These are phyloP conservation scores for Domatiomyces catenatus DNA, from an alignment of 2,329 filamentous ascomycete genomes.

Conservation along the genomic window DNA sequence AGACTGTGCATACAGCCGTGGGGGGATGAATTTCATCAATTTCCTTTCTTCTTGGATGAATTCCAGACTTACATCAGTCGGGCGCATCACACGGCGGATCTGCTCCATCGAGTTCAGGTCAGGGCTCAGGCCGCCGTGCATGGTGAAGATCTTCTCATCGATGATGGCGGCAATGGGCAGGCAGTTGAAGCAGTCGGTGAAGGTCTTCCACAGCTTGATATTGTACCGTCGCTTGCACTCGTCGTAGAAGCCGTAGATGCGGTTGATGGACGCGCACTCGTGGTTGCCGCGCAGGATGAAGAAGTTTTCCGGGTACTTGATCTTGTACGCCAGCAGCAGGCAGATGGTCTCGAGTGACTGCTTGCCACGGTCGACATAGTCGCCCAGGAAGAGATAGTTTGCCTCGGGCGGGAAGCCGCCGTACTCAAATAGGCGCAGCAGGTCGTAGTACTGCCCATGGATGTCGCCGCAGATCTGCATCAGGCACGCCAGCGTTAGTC, in stretches of 20 bases:
- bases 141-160: conserved; percentile 99
- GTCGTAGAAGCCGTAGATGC: conserved; percentile 99
- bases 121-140: conserved; percentile 94
- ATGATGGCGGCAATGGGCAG: conserved; percentile 96
- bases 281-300: conserved; percentile 98
- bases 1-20: neutral
- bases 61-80: conserved; percentile 96
- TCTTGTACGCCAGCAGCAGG: conserved; percentile 93
- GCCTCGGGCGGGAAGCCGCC: conserved; percentile 95
- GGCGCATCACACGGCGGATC: conserved; percentile 96
- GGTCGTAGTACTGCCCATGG: conserved; percentile 97
- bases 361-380: conserved; percentile 98
- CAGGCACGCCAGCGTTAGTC: neutral
- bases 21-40: conserved; percentile 4
- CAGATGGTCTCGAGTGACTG: conserved; percentile 98
- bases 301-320: conserved; percentile 99
- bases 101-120: conserved; percentile 99
- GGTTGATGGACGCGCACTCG: conserved; percentile 97
- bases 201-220: conserved; percentile 99
- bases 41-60: too few relatives aligned
- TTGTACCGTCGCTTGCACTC: conserved; percentile 99
- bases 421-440: conserved; percentile 93
- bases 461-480: conserved; percentile 94
- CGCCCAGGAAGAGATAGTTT: conserved; percentile 98
- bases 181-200: conserved; percentile 99